phyloP scores from a whole-genome alignment of 2,329 filamentous ascomycete species.

The Fusarium sarcochroum region DNA sequence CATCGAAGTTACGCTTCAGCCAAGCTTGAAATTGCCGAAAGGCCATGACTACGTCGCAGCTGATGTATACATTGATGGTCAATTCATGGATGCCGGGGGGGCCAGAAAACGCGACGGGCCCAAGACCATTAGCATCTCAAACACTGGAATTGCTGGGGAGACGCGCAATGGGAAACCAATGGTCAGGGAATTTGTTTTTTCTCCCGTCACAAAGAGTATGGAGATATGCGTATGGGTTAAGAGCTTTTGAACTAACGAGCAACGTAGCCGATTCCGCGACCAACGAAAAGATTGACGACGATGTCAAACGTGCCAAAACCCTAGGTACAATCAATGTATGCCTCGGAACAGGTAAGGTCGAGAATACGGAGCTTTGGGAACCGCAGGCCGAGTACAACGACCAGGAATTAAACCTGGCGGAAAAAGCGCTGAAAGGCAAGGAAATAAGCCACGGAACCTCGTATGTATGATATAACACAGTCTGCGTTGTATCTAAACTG shows the following conservation, averaged over 20 bases:
- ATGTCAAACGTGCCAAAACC: background rate
- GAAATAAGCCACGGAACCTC: constrained; percentile 43
- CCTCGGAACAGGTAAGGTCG: fast-evolving
- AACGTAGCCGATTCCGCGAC: background rate
- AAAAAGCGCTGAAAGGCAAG: constrained; percentile 49
- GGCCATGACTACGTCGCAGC: fast-evolving
- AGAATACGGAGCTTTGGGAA: fast-evolving
- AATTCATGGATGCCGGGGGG: fast-evolving
- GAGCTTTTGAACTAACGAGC: background rate
- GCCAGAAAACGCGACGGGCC: no score
- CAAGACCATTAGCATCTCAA: no score
- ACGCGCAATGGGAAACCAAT: no score
- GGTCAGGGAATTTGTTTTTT: constrained; percentile 26
- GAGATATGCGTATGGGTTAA: background rate
- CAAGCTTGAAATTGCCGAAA: no score
- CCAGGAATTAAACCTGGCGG: constrained; percentile 7
- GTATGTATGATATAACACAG: constrained; percentile 12
- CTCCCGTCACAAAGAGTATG: constrained; percentile 26
- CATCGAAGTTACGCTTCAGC: constrained; percentile 28
- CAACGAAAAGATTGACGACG: background rate
- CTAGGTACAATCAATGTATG: constrained; percentile 38
- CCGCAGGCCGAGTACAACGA: fast-evolving
- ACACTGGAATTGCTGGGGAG: background rate
- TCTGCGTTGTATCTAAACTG: background rate
- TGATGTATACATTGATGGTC: constrained; percentile 32